These are phyloP conservation scores for Sarocladium strictum DNA, from an alignment of 2,329 filamentous ascomycete species.

Conservation along the genomic window DNA sequence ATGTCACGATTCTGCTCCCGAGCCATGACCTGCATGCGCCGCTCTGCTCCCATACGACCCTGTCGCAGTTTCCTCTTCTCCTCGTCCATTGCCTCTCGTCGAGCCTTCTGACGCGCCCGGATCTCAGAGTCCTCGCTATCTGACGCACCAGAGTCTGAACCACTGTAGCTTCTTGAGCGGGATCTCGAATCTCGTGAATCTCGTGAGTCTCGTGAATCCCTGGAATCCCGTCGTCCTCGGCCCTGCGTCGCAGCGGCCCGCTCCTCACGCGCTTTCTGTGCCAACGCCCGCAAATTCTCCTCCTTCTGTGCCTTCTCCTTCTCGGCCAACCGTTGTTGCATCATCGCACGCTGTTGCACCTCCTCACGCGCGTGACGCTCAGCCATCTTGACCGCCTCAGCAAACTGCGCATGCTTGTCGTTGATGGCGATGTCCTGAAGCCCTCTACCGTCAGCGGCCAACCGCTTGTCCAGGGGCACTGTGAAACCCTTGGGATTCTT, in stretches of 20 bases:
- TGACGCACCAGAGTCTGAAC: constrained; percentile 41
- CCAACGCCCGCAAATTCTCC: constrained; percentile 79
- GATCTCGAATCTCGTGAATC: constrained; percentile 34
- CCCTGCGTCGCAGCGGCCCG: constrained; percentile 42
- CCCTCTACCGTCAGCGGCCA: constrained; percentile 88
- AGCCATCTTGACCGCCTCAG: constrained; percentile 88
- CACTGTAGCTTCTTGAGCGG: constrained; percentile 43
- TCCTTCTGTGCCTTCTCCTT: constrained; percentile 96
- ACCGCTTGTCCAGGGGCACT: constrained; percentile 87
- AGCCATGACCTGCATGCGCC: constrained; percentile 85
- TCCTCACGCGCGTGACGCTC: constrained; percentile 94
- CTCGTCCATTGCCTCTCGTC: constrained; percentile 72
- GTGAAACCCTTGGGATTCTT: constrained; percentile 99
- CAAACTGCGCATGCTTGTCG: constrained; percentile 96
- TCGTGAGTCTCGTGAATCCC: constrained; percentile 29
- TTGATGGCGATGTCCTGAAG: constrained; percentile 94
- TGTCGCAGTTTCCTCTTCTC: constrained; percentile 87
- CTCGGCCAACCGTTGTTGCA: constrained; percentile 94
- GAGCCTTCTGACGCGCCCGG: constrained; percentile 68
- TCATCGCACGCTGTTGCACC: constrained; percentile 82
- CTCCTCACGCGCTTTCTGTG: constrained; percentile 88
- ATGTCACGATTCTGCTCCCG: constrained; percentile 96
- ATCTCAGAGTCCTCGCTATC: constrained; percentile 63
- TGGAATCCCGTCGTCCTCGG: constrained; percentile 32
- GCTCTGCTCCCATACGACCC: constrained; percentile 91